phyloP scores from a whole-genome alignment of 495 filamentous ascomycete genomes.

The Extremus antarcticus region DNA sequence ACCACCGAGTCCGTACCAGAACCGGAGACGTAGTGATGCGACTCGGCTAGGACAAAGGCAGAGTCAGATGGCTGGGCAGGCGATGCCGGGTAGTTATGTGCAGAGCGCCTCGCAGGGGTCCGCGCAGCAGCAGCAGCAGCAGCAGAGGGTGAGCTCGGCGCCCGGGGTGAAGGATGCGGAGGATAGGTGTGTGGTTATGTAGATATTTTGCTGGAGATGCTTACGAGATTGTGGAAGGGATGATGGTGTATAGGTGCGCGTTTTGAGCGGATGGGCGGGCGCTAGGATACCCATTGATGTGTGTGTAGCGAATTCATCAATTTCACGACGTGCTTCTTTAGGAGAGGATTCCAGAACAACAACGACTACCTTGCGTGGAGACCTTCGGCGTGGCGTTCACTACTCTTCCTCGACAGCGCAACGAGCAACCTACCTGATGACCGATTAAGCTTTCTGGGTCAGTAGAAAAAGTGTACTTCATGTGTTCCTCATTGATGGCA shows the following conservation, averaged over 20 bases:
- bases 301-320: background rate
- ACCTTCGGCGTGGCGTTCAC: too few species aligned
- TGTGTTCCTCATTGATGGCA: too few species aligned
- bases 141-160: slow-evolving; percentile 5
- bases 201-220: background rate
- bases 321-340: background rate
- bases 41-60: background rate
- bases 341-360: too few species aligned
- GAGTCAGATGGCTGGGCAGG: slow-evolving; percentile 4
- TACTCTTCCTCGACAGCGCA: too few species aligned
- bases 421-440: too few species aligned
- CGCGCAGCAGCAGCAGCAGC: slow-evolving; percentile 7
- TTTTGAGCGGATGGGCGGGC: background rate
- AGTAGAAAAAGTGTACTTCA: too few species aligned
- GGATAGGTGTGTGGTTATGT: slow-evolving; percentile 34
- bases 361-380: too few species aligned
- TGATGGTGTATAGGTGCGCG: too few species aligned
- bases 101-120: background rate
- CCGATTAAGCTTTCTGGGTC: too few species aligned
- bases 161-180: slow-evolving; percentile 19
- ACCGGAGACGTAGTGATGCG: background rate
- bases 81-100: background rate
- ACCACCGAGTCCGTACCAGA: background rate
- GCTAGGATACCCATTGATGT: background rate
- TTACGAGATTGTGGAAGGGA: background rate